Conservation (phyloP, 78 protist species). For the Dictyostelium purpureum region DNA sequence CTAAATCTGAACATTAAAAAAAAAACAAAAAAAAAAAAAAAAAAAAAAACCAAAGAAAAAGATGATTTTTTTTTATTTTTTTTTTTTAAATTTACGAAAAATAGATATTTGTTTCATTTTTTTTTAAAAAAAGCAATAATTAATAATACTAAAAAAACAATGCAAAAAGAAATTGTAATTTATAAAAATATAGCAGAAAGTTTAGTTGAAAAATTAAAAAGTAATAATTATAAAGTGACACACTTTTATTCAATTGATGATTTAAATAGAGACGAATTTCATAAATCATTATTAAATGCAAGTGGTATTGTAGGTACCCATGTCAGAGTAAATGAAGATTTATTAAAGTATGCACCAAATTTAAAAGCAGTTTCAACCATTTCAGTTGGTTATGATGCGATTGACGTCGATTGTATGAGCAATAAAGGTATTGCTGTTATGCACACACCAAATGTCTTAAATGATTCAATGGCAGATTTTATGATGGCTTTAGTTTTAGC, state of each 20-base stretch:
- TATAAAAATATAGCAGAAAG: neutral
- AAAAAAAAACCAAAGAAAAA: too few species aligned
- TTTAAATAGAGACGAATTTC: neutral
- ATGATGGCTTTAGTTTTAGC: constrained; percentile 52
- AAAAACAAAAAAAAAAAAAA: too few species aligned
- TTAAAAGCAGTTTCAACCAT: neutral
- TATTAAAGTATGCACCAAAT: neutral
- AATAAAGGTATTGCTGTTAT: neutral
- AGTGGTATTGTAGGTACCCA: neutral
- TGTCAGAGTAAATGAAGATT: neutral
- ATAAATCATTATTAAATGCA: neutral
- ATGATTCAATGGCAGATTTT: constrained; percentile 69
- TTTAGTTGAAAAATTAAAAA: neutral
- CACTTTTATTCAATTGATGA: neutral
- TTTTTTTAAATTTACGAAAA: too few species aligned
- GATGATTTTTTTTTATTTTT: too few species aligned
- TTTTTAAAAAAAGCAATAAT: too few species aligned
- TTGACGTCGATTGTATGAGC: constrained; percentile 4
- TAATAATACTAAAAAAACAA: too few species aligned
- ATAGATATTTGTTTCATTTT: too few species aligned
- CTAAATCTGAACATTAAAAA: too few species aligned
- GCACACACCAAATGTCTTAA: constrained; percentile 50
- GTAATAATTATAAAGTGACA: neutral
- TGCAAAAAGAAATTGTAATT: neutral
- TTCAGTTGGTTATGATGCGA: constrained; percentile 66